phyloP scores from a whole-genome alignment of 2,329 filamentous ascomycete species.

The Nemania diffusa region DNA sequence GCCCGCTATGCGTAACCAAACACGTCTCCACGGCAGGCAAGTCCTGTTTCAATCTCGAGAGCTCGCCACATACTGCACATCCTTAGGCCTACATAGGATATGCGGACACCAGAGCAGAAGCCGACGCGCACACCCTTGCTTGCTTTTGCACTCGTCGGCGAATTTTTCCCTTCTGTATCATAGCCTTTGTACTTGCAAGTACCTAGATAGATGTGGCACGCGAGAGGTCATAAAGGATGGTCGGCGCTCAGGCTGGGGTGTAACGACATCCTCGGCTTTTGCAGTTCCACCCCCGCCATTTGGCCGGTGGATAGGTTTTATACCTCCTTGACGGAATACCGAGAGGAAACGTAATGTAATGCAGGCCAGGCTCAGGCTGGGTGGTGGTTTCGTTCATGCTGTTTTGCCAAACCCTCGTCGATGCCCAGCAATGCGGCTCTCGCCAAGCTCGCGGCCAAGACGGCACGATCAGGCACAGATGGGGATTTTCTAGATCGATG shows the following conservation, averaged over 20 bases:
- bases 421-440: constrained; percentile 37
- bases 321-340: background rate
- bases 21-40: background rate
- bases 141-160: background rate
- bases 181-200: background rate
- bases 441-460: constrained; percentile 36
- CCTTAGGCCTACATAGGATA: background rate
- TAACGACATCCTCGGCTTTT: background rate
- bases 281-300: background rate
- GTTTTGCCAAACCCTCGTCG: background rate
- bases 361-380: background rate
- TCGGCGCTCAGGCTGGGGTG: background rate
- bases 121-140: background rate
- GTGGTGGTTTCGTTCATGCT: constrained; percentile 1
- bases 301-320: background rate
- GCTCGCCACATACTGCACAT: background rate
- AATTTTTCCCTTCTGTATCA: background rate
- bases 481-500: constrained; percentile 25
- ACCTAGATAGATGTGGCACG: background rate
- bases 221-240: background rate
- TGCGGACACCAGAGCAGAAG: background rate
- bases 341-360: no score
- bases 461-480: constrained; percentile 33
- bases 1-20: background rate
- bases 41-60: background rate